Evolutionary conservation across 768 basidiomycete genomes (phyloP).

Genomic region (Boletus sp.): DNA sequence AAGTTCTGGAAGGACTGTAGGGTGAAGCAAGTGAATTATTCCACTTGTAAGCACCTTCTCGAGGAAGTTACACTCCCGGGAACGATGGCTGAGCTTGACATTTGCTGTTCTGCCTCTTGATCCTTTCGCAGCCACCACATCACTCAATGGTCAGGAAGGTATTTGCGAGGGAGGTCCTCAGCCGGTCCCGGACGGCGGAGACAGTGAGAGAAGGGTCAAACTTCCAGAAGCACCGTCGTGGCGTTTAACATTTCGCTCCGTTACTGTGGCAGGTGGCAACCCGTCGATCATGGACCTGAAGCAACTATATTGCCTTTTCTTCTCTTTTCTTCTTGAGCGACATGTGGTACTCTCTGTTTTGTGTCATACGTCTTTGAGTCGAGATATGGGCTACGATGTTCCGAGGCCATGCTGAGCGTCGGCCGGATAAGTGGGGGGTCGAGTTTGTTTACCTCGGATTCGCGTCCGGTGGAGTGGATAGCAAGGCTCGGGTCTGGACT

Average conservation of each 20-base stretch:
- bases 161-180: neutral
- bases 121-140: neutral
- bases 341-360: neutral
- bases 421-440: too few species aligned
- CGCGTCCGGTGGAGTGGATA: too few species aligned
- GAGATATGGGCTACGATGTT: neutral
- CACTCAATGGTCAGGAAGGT: neutral
- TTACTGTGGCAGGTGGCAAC: neutral
- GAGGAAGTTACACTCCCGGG: neutral
- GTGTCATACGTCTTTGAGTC: neutral
- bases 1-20: conserved; percentile 59
- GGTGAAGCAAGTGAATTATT: conserved; percentile 1
- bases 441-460: too few species aligned
- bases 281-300: conserved; percentile 7
- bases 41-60: conserved; percentile 4
- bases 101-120: neutral
- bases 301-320: neutral
- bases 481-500: neutral
- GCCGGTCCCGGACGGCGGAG: conserved; percentile 5
- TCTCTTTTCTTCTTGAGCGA: too few species aligned
- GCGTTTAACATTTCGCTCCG: conserved; percentile 4
- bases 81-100: neutral
- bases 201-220: neutral
- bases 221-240: conserved; percentile 12
- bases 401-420: too few species aligned